Percentiles rank a stretch among this genome's conserved stretches.
Evolutionary conservation across 192 early-diverging fungal genomes (phyloP).

Genomic region (Paraglomus occultum): DNA sequence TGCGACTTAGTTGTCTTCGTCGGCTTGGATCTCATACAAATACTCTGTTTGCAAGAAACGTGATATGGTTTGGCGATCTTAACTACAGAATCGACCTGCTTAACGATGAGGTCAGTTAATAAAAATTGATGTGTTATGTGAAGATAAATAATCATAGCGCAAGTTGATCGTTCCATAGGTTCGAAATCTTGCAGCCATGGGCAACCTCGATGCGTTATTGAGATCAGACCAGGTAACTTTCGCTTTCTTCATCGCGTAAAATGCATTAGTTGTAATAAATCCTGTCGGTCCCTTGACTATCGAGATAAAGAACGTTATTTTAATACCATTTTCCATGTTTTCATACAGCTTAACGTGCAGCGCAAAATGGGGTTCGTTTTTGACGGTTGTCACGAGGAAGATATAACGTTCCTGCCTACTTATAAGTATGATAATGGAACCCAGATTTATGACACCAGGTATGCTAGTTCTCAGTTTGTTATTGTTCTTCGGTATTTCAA

Average conservation of each 20-base stretch:
- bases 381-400: constrained; percentile 72
- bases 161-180: constrained; percentile 31
- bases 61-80: constrained; percentile 91
- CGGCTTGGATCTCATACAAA: not conserved
- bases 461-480: constrained; percentile 32
- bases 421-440: constrained; percentile 82
- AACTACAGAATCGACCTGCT: constrained; percentile 84
- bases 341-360: constrained; percentile 49
- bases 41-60: constrained; percentile 36
- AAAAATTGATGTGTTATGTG: not conserved
- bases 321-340: constrained; percentile 35
- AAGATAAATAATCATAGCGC: not conserved
- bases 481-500: constrained; percentile 5
- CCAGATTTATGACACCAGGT: constrained; percentile 68
- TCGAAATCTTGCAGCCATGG: constrained; percentile 38
- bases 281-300: constrained; percentile 26
- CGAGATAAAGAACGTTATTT: constrained; percentile 32
- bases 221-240: constrained; percentile 57
- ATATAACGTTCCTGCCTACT: constrained; percentile 70
- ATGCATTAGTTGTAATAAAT: not conserved
- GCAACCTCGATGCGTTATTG: constrained; percentile 51
- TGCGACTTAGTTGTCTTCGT: not conserved
- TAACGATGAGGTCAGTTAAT: constrained; percentile 63
- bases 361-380: constrained; percentile 66
- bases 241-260: not conserved